Percentiles rank a stretch among this genome's conserved stretches.
Conservation (phyloP, 768 basidiomycete genomes). For the Phaeolepiota aurea region DNA sequence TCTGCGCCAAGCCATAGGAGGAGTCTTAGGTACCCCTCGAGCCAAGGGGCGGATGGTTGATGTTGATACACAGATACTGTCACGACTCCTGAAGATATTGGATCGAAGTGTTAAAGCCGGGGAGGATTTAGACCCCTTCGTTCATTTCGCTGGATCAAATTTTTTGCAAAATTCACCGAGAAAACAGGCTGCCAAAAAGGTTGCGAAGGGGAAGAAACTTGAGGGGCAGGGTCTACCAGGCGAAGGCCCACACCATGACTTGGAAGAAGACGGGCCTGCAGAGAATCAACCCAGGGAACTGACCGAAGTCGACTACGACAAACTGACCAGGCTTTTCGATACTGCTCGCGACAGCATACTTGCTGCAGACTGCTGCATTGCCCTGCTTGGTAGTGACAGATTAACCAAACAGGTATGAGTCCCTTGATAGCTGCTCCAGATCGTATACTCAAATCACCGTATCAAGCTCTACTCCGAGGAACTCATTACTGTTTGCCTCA, state of each 20-base stretch:
- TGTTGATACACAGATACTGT: slow-evolving; percentile 54
- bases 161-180: slow-evolving; percentile 34
- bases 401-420: slow-evolving; percentile 84
- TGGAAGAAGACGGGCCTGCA: slow-evolving; percentile 14
- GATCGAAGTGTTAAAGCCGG: slow-evolving; percentile 73
- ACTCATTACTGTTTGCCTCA: slow-evolving; percentile 72
- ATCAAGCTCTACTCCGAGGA: slow-evolving; percentile 96
- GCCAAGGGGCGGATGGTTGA: slow-evolving; percentile 54
- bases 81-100: slow-evolving; percentile 65
- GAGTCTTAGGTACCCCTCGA: slow-evolving; percentile 35
- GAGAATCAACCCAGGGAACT: slow-evolving; percentile 14
- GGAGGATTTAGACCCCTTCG: slow-evolving; percentile 71
- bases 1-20: slow-evolving; percentile 35
- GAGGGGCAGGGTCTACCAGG: slow-evolving; percentile 35
- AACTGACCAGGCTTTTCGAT: slow-evolving; percentile 44
- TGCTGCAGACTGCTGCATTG: slow-evolving; percentile 79
- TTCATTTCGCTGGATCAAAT: slow-evolving; percentile 15
- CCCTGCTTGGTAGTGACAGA: slow-evolving; percentile 68
- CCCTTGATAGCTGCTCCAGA: no score
- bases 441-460: no score
- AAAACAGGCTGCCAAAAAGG: slow-evolving; percentile 38
- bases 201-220: slow-evolving; percentile 25
- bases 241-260: slow-evolving; percentile 21
- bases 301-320: slow-evolving; percentile 41
- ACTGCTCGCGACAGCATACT: slow-evolving; percentile 64